Conservation (phyloP, 139 green algal species). For the Pycnococcus provasolii region DNA sequence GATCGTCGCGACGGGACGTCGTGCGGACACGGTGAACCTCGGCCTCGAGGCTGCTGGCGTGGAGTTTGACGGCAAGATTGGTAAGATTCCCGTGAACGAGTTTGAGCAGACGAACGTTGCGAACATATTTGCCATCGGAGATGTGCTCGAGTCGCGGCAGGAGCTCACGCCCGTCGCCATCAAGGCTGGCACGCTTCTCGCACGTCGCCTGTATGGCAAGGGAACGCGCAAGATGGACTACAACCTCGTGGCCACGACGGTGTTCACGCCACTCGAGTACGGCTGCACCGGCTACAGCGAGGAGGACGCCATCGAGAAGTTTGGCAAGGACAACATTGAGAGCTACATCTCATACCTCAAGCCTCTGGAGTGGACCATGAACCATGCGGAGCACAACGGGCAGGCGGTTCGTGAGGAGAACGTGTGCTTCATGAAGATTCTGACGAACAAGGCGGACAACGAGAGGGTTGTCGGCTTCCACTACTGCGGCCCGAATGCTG, state of each 20-base stretch:
- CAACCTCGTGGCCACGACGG: constrained; percentile 38
- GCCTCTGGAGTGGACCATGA: constrained; percentile 46
- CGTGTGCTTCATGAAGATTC: constrained; percentile 31
- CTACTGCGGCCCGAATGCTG: constrained; percentile 38
- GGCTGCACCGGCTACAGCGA: constrained; percentile 43
- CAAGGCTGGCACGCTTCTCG: constrained; percentile 36
- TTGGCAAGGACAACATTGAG: constrained; percentile 40
- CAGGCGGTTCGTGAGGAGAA: constrained; percentile 29
- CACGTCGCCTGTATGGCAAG: constrained; percentile 30
- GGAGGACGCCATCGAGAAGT: constrained; percentile 33
- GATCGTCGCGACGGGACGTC: constrained; percentile 41
- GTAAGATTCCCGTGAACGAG: constrained; percentile 37
- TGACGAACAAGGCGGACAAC: constrained; percentile 29
- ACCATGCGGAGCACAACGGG: constrained; percentile 34
- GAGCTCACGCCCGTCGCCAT: constrained; percentile 47
- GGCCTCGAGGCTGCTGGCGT: constrained; percentile 39
- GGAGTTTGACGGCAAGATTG: constrained; percentile 25
- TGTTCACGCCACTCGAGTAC: constrained; percentile 54
- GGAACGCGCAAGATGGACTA: constrained; percentile 37
- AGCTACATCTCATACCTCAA: constrained; percentile 44
- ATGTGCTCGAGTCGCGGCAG: constrained; percentile 37
- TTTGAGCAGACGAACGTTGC: constrained; percentile 39
- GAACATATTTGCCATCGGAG: constrained; percentile 43
- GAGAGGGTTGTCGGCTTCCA: constrained; percentile 46
- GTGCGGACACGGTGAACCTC: constrained; percentile 34